Percentiles rank a stretch among this genome's conserved stretches.
phyloP scores from a whole-genome alignment of 129 eudicot species.

The Escallonia rubra region DNA sequence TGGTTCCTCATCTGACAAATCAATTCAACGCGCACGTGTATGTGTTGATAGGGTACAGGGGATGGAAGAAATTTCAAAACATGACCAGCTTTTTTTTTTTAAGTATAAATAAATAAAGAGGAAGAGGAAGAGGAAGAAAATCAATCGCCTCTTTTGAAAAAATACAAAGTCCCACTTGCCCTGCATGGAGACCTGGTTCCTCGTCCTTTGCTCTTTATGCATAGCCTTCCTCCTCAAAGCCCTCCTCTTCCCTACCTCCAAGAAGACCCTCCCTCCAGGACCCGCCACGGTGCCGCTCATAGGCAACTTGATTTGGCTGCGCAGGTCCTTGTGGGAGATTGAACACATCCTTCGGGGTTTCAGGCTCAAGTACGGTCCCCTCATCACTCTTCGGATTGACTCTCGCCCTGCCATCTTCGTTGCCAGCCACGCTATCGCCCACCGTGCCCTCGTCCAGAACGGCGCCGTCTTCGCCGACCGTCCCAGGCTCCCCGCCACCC shows the following conservation, averaged over 20 bases:
- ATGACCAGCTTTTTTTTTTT: no score
- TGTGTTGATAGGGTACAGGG: no score
- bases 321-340: conserved; percentile 15
- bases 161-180: no score
- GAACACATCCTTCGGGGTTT: conserved; percentile 23
- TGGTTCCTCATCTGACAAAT: no score
- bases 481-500: conserved; percentile 16
- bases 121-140: no score
- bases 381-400: conserved; percentile 40
- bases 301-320: conserved; percentile 21
- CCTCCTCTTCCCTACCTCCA: not conserved
- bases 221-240: conserved; percentile 21
- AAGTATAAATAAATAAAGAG: no score
- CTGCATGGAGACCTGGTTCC: no score
- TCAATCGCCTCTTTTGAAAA: no score
- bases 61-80: no score
- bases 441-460: conserved; percentile 43
- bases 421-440: conserved; percentile 36
- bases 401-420: conserved; percentile 30
- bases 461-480: conserved; percentile 61
- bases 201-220: conserved; percentile 32
- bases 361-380: conserved; percentile 40
- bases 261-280: conserved; percentile 53
- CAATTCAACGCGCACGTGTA: no score
- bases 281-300: conserved; percentile 24